Percentiles rank a stretch among this genome's conserved stretches.
These are phyloP conservation scores for Salix purpurea DNA, from an alignment of 345 rosid species.

Conservation along the genomic window DNA sequence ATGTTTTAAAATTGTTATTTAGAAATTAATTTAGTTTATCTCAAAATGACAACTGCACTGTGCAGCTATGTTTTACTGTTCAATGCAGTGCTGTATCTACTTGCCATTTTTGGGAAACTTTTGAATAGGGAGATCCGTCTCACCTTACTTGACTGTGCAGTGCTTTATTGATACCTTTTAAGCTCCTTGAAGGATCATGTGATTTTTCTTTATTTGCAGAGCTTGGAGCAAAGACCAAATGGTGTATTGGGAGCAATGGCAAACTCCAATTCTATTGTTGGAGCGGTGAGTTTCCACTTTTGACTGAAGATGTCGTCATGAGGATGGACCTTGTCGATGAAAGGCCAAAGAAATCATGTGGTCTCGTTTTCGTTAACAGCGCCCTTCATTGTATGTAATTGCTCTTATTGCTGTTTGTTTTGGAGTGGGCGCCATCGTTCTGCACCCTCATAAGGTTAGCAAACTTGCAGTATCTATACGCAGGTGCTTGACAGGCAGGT, in stretches of 20 bases:
- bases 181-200: not conserved
- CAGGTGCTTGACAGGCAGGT: slow-evolving; percentile 36
- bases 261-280: slow-evolving; percentile 14
- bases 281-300: slow-evolving; percentile 45
- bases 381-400: slow-evolving; percentile 40
- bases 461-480: slow-evolving; percentile 66
- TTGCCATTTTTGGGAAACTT: not conserved
- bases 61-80: not conserved
- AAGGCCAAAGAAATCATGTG: slow-evolving; percentile 41
- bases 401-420: slow-evolving; percentile 54
- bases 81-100: not conserved
- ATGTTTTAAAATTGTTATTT: too few species aligned
- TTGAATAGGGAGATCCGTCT: not conserved
- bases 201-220: slow-evolving; percentile 39
- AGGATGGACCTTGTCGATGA: slow-evolving; percentile 36
- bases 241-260: slow-evolving; percentile 16
- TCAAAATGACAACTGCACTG: too few species aligned
- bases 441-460: slow-evolving; percentile 71
- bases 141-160: not conserved
- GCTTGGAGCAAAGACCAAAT: slow-evolving; percentile 28
- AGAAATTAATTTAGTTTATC: too few species aligned
- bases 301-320: slow-evolving; percentile 50
- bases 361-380: slow-evolving; percentile 29
- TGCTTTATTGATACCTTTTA: not conserved
- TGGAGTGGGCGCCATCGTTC: slow-evolving; percentile 56